Base-by-base conservation (phyloP, 2,329 filamentous ascomycete genomes). In the Alternaria triticina region DNA sequence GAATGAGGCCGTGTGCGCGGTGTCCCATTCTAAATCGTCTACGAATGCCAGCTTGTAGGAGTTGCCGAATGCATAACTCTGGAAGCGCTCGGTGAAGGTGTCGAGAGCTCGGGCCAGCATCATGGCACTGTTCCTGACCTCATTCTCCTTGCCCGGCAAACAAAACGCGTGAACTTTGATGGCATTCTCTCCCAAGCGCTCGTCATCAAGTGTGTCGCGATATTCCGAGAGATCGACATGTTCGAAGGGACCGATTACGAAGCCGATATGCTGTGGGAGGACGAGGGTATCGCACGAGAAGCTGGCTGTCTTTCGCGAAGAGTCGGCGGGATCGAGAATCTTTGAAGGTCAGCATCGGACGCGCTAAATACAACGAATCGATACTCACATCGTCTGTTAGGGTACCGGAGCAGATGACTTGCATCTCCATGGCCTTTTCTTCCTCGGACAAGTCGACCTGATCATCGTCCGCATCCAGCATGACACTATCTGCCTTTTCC, bases 21-120 rank as follows among this genome's bases (percentile, higher is more conserved):
- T 91, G 61, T 97, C 91, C 28, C 88, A 85, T 1, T 90, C 82
- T 77, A 96, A 87, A 77, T 99, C 96, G 71, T 99, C 96, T 17
- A 99, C 90, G 72, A 99, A 99, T 70, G 93, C 94, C 58, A 98
- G 82, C 74, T 97, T 97, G 84, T 96, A 98, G 74, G 91, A 94
- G 27, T 92, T 88, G 7, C 75, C 76, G 77, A 96, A 98, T 0
- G 96, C 94, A 77, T 97, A 99, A 22, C 91, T 90, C 25, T 94
- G 93, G 77, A 95, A 98, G 5, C 90, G 92, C 67, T 95, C 88
- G 5, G 92, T 93, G 75, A 98, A 94, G 78, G 91, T 92, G 77
- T 99, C 96, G n/a, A 97, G 90, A 2, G 94, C 93, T 76, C 88
- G 70, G 20, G 94, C 91, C 70, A 97, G 86, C 11, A 95, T 91